A percentile compares a stretch with the other conserved stretches of the same genome.
Conservation (phyloP, 345 rosid species). For the Boechera stricta region DNA sequence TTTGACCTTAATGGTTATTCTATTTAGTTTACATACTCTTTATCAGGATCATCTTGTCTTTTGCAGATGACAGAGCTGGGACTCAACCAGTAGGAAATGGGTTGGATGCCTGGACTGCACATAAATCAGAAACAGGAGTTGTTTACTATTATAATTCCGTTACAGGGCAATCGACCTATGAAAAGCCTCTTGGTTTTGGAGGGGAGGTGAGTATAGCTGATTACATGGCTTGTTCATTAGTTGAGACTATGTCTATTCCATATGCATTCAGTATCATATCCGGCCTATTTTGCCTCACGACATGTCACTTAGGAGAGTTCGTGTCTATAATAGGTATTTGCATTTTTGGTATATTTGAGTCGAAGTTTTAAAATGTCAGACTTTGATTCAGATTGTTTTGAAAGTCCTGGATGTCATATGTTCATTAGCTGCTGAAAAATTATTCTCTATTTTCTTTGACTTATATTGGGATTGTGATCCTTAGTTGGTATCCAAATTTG, state of each 20-base stretch:
- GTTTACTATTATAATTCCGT: slow-evolving; percentile 89
- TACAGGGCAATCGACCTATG: slow-evolving; percentile 89
- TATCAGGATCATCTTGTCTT: slow-evolving; percentile 40
- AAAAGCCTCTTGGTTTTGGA: slow-evolving; percentile 79
- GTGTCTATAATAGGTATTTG: slow-evolving; percentile 6
- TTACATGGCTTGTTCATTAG: slow-evolving; percentile 29
- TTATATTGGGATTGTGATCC: slow-evolving; percentile 15
- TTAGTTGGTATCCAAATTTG: slow-evolving; percentile 5
- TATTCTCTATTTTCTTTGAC: slow-evolving; percentile 1
- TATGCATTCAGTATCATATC: neutral
- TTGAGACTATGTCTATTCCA: slow-evolving; percentile 6
- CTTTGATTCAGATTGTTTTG: neutral
- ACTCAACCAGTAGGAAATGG: slow-evolving; percentile 55
- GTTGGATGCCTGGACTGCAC: slow-evolving; percentile 88
- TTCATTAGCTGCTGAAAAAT: slow-evolving; percentile 14
- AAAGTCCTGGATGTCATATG: neutral
- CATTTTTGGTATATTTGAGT: slow-evolving; percentile 1
- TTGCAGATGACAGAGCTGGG: slow-evolving; percentile 65
- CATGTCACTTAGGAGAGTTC: slow-evolving; percentile 18
- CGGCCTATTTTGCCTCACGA: neutral
- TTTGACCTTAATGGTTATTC: slow-evolving; percentile 53
- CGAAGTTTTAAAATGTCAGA: neutral
- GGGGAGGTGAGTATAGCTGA: slow-evolving; percentile 65
- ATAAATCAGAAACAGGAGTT: slow-evolving; percentile 79
- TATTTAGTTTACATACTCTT: slow-evolving; percentile 49